A percentile compares a stretch with the other conserved stretches of the same genome.
Conservation (phyloP, 129 eudicot species). For the Silybum marianum region DNA sequence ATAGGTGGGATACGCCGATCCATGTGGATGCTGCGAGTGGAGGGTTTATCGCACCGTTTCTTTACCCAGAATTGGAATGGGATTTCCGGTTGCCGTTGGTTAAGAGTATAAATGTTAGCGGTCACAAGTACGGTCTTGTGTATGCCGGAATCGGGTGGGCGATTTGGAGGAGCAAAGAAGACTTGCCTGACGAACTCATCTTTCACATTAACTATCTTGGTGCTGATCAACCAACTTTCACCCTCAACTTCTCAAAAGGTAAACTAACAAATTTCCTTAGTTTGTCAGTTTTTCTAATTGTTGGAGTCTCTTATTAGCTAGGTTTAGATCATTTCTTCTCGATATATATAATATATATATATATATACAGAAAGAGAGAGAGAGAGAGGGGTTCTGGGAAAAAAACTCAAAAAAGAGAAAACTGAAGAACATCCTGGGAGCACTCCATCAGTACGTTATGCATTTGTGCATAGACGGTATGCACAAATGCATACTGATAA, state of each 20-base stretch:
- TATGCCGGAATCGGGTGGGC: constrained; percentile 92
- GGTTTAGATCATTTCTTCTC: too few species aligned
- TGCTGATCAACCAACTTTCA: constrained; percentile 92
- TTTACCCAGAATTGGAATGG: constrained; percentile 87
- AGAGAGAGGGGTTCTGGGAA: too few species aligned
- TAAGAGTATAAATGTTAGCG: constrained; percentile 88
- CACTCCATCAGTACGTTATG: too few species aligned
- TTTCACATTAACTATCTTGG: constrained; percentile 92
- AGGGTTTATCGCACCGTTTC: constrained; percentile 85
- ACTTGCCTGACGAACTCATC: constrained; percentile 83
- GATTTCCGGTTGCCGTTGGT: constrained; percentile 81
- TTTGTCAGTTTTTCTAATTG: background rate
- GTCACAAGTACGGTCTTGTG: constrained; percentile 91
- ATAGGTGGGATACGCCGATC: constrained; percentile 84
- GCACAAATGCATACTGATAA: too few species aligned
- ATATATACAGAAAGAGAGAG: too few species aligned
- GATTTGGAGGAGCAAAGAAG: constrained; percentile 85
- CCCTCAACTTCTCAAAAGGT: constrained; percentile 94
- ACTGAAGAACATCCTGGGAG: too few species aligned
- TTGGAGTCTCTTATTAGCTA: background rate
- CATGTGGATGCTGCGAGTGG: constrained; percentile 97
- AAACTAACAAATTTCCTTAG: background rate
- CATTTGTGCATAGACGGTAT: too few species aligned
- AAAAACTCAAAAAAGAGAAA: too few species aligned
- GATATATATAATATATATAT: too few species aligned